phyloP scores from a whole-genome alignment of 257 asterid species.

The Catharanthus roseus region DNA sequence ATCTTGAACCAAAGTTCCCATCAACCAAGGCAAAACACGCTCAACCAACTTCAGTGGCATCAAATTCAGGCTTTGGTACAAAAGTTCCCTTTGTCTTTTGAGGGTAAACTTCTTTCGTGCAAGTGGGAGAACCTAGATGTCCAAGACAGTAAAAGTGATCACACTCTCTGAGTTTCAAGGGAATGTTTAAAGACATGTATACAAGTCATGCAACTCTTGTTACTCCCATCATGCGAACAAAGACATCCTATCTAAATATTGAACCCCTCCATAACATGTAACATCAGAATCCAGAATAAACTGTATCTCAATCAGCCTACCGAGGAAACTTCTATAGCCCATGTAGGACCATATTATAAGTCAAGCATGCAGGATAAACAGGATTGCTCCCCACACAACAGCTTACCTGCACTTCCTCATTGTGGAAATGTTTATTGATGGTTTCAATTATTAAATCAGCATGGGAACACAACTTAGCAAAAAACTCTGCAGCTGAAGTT shows the following conservation, averaged over 20 bases:
- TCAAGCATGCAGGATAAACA: neutral
- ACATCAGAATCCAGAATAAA: neutral
- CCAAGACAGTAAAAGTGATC: slow-evolving; percentile 4
- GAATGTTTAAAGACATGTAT: slow-evolving; percentile 4
- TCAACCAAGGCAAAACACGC: slow-evolving; percentile 46
- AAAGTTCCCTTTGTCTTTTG: slow-evolving; percentile 39
- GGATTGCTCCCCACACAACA: neutral
- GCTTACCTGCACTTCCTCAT: slow-evolving; percentile 43
- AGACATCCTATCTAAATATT: neutral
- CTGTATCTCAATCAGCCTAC: neutral
- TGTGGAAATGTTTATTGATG: slow-evolving; percentile 34
- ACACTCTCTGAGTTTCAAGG: slow-evolving; percentile 4
- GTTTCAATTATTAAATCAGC: slow-evolving; percentile 43
- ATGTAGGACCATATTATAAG: neutral
- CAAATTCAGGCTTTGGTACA: slow-evolving; percentile 37
- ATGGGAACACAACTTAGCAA: slow-evolving; percentile 35
- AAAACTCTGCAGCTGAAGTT: slow-evolving; percentile 38
- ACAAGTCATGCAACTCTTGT: neutral
- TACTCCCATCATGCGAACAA: neutral
- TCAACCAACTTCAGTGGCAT: slow-evolving; percentile 49
- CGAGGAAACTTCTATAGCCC: neutral
- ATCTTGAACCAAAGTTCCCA: slow-evolving; percentile 33
- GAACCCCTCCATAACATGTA: neutral
- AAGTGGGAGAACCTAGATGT: slow-evolving; percentile 42
- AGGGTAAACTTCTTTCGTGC: slow-evolving; percentile 36